Base-by-base conservation (phyloP, 1,284 basidiomycete species). In the Baeospora myosura region DNA sequence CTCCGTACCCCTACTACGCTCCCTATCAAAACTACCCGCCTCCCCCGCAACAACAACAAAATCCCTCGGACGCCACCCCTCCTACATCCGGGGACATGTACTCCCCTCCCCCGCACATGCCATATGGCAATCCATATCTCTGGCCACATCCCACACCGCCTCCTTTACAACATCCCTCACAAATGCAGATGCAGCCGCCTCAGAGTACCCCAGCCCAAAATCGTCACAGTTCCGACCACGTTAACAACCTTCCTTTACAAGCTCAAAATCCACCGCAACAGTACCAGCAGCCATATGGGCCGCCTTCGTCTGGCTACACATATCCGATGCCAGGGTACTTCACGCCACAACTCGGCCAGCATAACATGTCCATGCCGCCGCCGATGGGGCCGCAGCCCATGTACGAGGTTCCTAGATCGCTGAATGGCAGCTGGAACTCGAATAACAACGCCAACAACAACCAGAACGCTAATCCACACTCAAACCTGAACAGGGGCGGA, bases 241-340 rank as follows among this genome's bases (percentile, higher is more conserved):
- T 8, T 8, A 51, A 53, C 41, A 46, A 49, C 23, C 52, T 44
- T n/a, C 56, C 56, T 3, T 52, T 58, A 8, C 45, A 56, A 3
- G 58, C 54, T 20, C 58, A 60, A 14, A 59, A 58, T 12, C 60
- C 62, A 18, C 56, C 56, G 5, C 50, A 62, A 23, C 55, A 53
- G 17, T 65, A 66, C 51, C 56, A 63, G 3, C 54, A 45, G 12
- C 52, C 61, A 0, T 76, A 68, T 45, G 56, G 61, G 21, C 60
- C 61, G 6, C 57, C 63, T 10, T 55, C 63, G 5, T 53, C 63
- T 11, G 65, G 65, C 42, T 65, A 65, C 34, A 51, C 61, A 14
- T 78, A 76, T 53, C 62, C 72, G 4, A 56, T 69, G 47, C 62
- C 66, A 3, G 54, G 63, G 10, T 81, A 76, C 45, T 76, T 72